Conservation (phyloP, 2,329 filamentous ascomycete genomes). For the Exophiala xenobiotica region DNA sequence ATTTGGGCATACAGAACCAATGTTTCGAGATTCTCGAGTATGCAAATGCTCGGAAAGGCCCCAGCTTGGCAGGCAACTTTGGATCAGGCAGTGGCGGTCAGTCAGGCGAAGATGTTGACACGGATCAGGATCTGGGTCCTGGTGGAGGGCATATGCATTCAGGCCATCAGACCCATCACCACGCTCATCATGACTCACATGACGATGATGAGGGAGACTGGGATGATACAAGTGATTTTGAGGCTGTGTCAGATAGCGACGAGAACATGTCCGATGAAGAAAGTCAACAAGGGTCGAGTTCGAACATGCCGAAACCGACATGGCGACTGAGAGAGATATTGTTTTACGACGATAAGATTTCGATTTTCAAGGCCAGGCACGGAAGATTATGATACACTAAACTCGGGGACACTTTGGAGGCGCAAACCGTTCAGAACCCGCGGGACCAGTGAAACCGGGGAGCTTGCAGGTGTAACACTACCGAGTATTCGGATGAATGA, state of each 20-base stretch:
- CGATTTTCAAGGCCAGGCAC: conserved; percentile 75
- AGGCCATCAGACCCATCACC: conserved; percentile 2
- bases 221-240: conserved; percentile 33
- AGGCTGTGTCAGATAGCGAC: conserved; percentile 37
- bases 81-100: conserved; percentile 1
- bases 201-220: conserved; percentile 38
- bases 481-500: too few species aligned
- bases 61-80: conserved; percentile 1
- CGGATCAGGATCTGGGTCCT: conserved; percentile 22
- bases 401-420: too few species aligned
- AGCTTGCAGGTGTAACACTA: too few species aligned
- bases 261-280: conserved; percentile 49
- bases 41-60: conserved; percentile 17
- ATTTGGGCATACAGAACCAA: conserved; percentile 72
- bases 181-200: conserved; percentile 27
- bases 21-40: conserved; percentile 78
- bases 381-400: conserved; percentile 48
- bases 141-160: conserved; percentile 12
- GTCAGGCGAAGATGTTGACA: conserved; percentile 25
- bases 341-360: conserved; percentile 80
- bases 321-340: conserved; percentile 73
- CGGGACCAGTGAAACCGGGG: too few species aligned
- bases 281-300: conserved; percentile 51
- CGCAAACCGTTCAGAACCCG: too few species aligned
- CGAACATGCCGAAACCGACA: conserved; percentile 33